A percentile compares a stretch with the other conserved stretches of the same genome.
Conservation (phyloP, 2,329 filamentous ascomycete species). For the Fusarium torreyae region DNA sequence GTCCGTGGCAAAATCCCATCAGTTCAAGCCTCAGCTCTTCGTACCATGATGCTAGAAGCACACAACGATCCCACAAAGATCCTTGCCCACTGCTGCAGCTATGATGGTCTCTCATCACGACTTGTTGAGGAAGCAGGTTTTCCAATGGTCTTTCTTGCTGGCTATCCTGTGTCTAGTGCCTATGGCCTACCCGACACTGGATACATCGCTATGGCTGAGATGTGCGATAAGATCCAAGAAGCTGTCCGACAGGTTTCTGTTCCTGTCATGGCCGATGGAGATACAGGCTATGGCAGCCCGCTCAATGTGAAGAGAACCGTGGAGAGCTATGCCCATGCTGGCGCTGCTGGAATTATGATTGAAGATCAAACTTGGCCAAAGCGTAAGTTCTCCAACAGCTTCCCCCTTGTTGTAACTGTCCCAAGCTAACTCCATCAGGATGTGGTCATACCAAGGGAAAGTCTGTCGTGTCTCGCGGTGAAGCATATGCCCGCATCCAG, state of each 20-base stretch:
- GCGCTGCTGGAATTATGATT: slow-evolving; percentile 59
- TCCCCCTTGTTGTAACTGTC: rapidly evolving
- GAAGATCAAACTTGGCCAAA: slow-evolving; percentile 67
- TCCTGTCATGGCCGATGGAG: slow-evolving; percentile 63
- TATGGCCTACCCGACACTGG: slow-evolving; percentile 64
- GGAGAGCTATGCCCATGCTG: slow-evolving; percentile 57
- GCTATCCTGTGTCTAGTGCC: slow-evolving; percentile 58
- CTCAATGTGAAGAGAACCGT: slow-evolving; percentile 64
- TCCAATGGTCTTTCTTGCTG: slow-evolving; percentile 62
- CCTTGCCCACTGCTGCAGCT: slow-evolving; percentile 59
- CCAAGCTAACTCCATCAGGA: slow-evolving; percentile 10
- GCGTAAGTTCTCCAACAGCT: slow-evolving; percentile 49
- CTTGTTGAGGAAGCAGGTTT: slow-evolving; percentile 63
- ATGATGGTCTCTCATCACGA: slow-evolving; percentile 61
- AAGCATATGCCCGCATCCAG: slow-evolving; percentile 62
- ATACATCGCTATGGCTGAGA: slow-evolving; percentile 64
- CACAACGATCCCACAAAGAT: slow-evolving; percentile 60
- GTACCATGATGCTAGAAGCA: slow-evolving; percentile 60
- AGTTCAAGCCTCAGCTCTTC: slow-evolving; percentile 55
- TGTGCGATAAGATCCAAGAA: slow-evolving; percentile 63
- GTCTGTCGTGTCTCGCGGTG: slow-evolving; percentile 60
- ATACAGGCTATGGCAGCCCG: slow-evolving; percentile 64
- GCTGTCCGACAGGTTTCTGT: slow-evolving; percentile 55
- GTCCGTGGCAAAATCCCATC: slow-evolving; percentile 53
- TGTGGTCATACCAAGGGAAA: slow-evolving; percentile 62